Conservation (phyloP, 805 yeast species). For the Diddensiella caesifluorescens region DNA sequence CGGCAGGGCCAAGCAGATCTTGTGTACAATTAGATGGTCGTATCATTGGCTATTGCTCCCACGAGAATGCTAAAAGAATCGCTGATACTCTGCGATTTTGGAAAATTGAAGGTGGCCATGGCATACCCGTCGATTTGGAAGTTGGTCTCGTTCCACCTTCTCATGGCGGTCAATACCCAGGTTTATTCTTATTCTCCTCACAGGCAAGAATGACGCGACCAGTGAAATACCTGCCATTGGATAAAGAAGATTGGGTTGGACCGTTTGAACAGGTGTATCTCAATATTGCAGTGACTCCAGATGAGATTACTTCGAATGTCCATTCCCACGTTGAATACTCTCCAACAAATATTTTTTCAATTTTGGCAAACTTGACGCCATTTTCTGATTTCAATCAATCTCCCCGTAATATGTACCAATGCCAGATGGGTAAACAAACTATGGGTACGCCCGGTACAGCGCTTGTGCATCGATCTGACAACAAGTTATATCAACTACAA, state of each 20-base stretch:
- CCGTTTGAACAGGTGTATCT: conserved; percentile 98
- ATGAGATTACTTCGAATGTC: conserved; percentile 71
- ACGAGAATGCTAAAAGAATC: conserved; percentile 75
- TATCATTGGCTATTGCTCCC: conserved; percentile 91
- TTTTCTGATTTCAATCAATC: conserved; percentile 98
- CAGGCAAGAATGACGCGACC: conserved; percentile 95
- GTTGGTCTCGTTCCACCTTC: conserved; percentile 97
- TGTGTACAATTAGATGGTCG: conserved; percentile 93
- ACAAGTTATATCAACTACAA: conserved; percentile 87
- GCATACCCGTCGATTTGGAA: conserved; percentile 82
- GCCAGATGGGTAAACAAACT: conserved; percentile 99
- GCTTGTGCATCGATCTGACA: conserved; percentile 84
- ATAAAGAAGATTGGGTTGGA: conserved; percentile 81
- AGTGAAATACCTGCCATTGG: conserved; percentile 82
- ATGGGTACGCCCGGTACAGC: conserved; percentile 99
- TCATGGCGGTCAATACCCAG: conserved; percentile 94
- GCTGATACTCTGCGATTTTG: conserved; percentile 88
- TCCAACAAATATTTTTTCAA: conserved; percentile 91
- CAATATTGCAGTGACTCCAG: conserved; percentile 92
- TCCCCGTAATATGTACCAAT: conserved; percentile 99
- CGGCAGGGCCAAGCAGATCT: conserved; percentile 78
- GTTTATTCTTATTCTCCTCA: conserved; percentile 86
- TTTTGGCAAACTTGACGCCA: conserved; percentile 94
- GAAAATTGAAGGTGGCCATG: conserved; percentile 78
- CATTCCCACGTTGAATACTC: conserved; percentile 93